Evolutionary conservation across 2,329 filamentous ascomycete species (phyloP).

Genomic region (Aspergillus flavus): DNA sequence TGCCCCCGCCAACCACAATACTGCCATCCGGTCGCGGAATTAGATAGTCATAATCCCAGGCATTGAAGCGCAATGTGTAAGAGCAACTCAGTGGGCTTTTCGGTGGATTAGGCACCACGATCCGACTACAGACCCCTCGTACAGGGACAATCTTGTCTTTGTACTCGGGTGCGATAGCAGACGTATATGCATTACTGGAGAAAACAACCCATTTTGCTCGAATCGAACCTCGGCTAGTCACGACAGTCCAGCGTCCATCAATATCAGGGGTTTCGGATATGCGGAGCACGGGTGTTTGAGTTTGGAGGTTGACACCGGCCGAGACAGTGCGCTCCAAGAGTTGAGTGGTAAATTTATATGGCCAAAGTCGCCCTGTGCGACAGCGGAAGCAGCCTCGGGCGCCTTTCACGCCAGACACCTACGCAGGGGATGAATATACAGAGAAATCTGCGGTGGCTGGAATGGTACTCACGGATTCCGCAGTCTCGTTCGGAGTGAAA

Average conservation of each 20-base stretch:
- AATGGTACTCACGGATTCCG: constrained; percentile 26
- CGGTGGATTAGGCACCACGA: constrained; percentile 29
- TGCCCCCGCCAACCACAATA: constrained; percentile 66
- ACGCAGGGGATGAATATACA: background rate
- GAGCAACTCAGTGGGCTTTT: constrained; percentile 43
- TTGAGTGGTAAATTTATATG: constrained; percentile 79
- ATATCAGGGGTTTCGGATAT: constrained; percentile 28
- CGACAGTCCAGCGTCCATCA: constrained; percentile 58
- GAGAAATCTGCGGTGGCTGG: no score
- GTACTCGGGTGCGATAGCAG: constrained; percentile 70
- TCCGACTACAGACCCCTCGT: constrained; percentile 55
- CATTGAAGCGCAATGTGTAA: constrained; percentile 63
- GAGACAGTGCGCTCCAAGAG: constrained; percentile 64
- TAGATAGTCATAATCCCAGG: constrained; percentile 67
- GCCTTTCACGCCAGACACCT: constrained; percentile 43
- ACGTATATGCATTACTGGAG: constrained; percentile 83
- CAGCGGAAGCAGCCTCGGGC: constrained; percentile 38
- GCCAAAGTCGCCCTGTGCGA: constrained; percentile 47
- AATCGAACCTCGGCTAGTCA: constrained; percentile 71
- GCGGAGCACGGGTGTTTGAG: constrained; percentile 50
- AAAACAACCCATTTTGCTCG: constrained; percentile 67
- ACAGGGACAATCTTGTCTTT: constrained; percentile 74
- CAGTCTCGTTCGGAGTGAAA: constrained; percentile 24
- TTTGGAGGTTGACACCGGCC: constrained; percentile 55
- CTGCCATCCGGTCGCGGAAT: constrained; percentile 57